These are phyloP conservation scores for Penicillium sp. DNA, from an alignment of 2,329 filamentous ascomycete species.

Conservation along the genomic window DNA sequence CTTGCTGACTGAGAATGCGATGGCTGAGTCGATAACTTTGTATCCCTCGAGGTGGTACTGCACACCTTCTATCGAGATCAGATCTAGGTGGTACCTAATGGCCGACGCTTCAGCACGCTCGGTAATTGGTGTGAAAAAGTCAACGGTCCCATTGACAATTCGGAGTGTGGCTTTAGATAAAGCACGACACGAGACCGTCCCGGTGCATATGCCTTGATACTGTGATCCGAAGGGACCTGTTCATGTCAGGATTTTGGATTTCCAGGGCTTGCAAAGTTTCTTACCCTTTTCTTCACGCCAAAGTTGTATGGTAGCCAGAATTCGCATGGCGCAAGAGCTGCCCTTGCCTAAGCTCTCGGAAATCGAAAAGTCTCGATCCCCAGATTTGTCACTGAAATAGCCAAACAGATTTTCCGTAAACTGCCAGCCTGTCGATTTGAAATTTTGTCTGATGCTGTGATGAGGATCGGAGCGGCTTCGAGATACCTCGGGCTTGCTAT, in stretches of 20 bases:
- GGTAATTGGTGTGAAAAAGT: not conserved
- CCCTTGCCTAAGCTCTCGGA: not conserved
- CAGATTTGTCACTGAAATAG: not conserved
- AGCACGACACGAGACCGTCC: not conserved
- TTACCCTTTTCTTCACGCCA: slow-evolving; percentile 2
- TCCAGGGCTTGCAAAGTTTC: fast-evolving
- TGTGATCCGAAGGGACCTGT: not conserved
- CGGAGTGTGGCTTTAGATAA: not conserved
- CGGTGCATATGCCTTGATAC: not conserved
- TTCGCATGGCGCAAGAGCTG: not conserved
- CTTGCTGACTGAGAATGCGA: not conserved
- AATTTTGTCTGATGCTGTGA: not conserved
- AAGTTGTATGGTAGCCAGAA: not conserved
- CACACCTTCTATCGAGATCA: not conserved
- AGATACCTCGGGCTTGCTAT: not conserved
- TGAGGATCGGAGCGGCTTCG: not conserved
- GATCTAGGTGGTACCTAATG: not conserved
- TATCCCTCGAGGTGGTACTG: not conserved
- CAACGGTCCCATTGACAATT: not conserved
- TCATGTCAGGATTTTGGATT: not conserved
- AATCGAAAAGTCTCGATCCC: not conserved
- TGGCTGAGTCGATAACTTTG: not conserved
- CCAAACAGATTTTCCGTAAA: not conserved
- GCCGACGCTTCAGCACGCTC: not conserved
- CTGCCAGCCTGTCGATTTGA: not conserved